These are phyloP conservation scores for Lactarius quietus DNA, from an alignment of 768 basidiomycete genomes.

Conservation along the genomic window DNA sequence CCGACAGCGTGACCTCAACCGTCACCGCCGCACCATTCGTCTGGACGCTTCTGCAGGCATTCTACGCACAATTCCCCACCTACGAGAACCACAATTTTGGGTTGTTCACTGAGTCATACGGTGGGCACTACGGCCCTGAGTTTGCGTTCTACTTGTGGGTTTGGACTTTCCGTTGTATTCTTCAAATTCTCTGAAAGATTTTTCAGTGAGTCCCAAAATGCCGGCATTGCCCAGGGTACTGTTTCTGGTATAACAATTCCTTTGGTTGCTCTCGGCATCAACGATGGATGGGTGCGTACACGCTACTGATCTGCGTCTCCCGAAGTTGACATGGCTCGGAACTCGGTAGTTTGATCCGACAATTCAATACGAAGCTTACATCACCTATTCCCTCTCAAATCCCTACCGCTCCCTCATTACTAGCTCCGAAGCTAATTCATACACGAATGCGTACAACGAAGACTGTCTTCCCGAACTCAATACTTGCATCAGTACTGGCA, in stretches of 20 bases:
- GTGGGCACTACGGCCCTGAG: constrained; percentile 30
- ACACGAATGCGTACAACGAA: background rate
- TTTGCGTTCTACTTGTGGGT: constrained; percentile 21
- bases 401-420: constrained; percentile 26
- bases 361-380: constrained; percentile 48
- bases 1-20: background rate
- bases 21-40: background rate
- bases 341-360: constrained; percentile 25
- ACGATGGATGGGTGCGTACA: background rate
- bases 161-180: background rate
- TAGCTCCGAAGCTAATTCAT: background rate
- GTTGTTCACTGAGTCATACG: constrained; percentile 50
- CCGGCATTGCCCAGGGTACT: background rate
- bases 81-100: constrained; percentile 40
- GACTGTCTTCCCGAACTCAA: constrained; percentile 47
- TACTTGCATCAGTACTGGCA: constrained; percentile 42
- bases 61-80: constrained; percentile 37
- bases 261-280: background rate
- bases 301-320: constrained; percentile 37
- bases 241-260: background rate
- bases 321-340: background rate
- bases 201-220: background rate
- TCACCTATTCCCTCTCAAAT: constrained; percentile 45
- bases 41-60: constrained; percentile 6
- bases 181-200: background rate